Base-by-base conservation (phyloP, 2,329 filamentous ascomycete species). In the Balansia obtecta region DNA sequence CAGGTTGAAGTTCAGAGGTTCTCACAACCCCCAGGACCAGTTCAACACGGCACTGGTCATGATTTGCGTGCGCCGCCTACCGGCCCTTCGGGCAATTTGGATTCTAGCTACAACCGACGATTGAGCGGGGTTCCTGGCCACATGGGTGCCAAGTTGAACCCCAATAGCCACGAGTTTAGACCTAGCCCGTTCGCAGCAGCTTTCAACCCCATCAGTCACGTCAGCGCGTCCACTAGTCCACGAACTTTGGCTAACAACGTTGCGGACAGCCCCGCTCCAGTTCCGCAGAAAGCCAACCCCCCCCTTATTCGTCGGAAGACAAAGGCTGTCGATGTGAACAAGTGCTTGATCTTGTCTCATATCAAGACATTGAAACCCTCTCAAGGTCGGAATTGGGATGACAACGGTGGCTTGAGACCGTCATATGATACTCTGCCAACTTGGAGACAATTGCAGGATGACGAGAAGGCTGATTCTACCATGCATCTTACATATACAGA, bases 391-490 rank as follows among this genome's bases (percentile, higher is more conserved):
- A 81, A 85, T 55, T 89, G 83, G 73, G 75, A 81, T 37, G 77
- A 82, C 52, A 95, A 93, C 60, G 84, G 83, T 45, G 89, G 88
- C n/a, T 79, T 96, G 49, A 85, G 85, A 38, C 85, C 85, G 30
- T 83, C 91, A 4, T 96, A 85, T 66, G 84, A 88, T 58, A 97
- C 93, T 1, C 73, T 76, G 11, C 89, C 89, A 0, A 90, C 85
- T 0, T 98, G 93, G 91, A 82, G 85, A 53, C 80, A 82, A 53
- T 69, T 82, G 22, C 71, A 80, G 46, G 81, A 83, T 18, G 85
- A 88, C 56, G 86, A 94, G 56, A 87, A 86, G 59, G 61, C 71
- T 0, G 77, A 82, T 37, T 81, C 79, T 1, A 80, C 76, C 1
- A 83, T 82, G 74, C 72, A 70, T 54, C 60, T 81, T 60, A 86